Base-by-base conservation (phyloP, 129 eudicot species). In the Scalesia atractyloides region DNA sequence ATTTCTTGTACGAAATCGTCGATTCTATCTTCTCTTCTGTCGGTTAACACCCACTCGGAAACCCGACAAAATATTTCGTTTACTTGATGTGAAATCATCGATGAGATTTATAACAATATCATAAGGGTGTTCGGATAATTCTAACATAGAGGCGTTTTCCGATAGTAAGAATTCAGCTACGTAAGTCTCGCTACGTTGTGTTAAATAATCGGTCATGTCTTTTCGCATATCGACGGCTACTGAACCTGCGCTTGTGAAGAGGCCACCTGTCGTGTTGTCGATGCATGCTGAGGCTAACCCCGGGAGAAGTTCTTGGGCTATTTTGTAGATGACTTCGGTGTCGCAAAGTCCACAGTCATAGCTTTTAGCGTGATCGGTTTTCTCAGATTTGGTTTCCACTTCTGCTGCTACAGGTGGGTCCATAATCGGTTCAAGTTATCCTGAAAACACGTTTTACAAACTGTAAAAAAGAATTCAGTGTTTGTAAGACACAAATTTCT, bases 231-330 rank as follows among this genome's bases (percentile, higher is more conserved):
- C 89, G 50, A 80, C 89, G 20, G 98, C 97, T 74, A 94, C 89
- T 13, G 98, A 66, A 54, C 79, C 96, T 2, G 96, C 92, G 68
- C 61, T 90, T 34, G 65, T 86, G 73, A 94, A 87, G 72, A 94
- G 33, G 70, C 84, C 98, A 7, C 98, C 98, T 0, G 87, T 84
- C 3, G 98, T 94, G 91, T 82, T 88, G 86, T 94, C 98, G 26
- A 94, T 82, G 57, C 97, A 90, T 58, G 97, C 89, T 48, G 97
- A 84, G 49, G 98, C 92, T 74, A 94, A 84, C 69, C 98, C 98
- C 3, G 95, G 88, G 50, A 94, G 93, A 66, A 94, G 79, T 36
- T 76, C 88, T 75, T 84, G 82, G 17, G 97, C 97, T 66, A 94
- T 84, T 83, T 84, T 90, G 82, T 84, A 82, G 73, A 84, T 87